Conservation (phyloP, 257 asterid species). For the Solanum ossicruentum region DNA sequence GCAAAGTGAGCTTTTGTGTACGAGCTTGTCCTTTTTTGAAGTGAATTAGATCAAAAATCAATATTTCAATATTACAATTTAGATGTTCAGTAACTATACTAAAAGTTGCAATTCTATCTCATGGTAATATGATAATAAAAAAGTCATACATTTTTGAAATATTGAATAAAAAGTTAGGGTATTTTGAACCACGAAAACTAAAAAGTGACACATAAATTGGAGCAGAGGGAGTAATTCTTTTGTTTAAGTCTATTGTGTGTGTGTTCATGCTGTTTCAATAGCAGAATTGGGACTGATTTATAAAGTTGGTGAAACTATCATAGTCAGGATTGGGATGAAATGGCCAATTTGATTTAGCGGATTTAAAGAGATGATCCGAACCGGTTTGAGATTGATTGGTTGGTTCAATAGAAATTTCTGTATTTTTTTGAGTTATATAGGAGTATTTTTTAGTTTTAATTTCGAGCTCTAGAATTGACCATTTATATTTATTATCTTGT, state of each 20-base stretch:
- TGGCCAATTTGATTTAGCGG: background rate
- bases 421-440: background rate
- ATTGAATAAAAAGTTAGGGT: no score
- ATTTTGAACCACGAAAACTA: no score
- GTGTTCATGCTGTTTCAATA: no score
- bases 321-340: background rate
- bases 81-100: background rate
- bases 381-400: background rate
- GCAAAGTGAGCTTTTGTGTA: no score
- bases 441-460: background rate
- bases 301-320: no score
- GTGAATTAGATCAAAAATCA: background rate
- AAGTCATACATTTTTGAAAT: background rate
- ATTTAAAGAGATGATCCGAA: background rate
- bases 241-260: no score
- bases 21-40: no score
- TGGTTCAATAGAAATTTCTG: background rate
- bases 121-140: background rate
- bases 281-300: no score
- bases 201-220: no score
- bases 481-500: background rate
- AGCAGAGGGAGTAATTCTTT: no score
- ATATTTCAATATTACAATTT: background rate
- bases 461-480: no score
- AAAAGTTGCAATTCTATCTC: background rate